Evolutionary conservation across 2,329 filamentous ascomycete species (phyloP).

Genomic region (Penicillium sp.): DNA sequence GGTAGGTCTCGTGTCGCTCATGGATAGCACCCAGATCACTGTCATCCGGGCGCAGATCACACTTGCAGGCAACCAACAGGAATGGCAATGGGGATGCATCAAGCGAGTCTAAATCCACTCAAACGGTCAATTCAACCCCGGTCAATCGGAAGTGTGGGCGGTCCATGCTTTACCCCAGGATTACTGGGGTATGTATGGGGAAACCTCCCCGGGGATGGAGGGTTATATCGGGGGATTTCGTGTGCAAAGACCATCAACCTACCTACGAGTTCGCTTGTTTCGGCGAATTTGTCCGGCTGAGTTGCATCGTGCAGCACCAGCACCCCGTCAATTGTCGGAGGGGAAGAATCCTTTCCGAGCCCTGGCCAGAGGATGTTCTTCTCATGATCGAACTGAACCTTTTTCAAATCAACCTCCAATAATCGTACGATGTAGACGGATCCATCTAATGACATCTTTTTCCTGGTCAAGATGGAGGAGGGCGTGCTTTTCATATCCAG

Average conservation of each 20-base stretch:
- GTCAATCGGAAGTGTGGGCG: not conserved
- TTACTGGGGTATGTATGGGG: not conserved
- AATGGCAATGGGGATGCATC: constrained; percentile 72
- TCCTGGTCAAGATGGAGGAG: constrained; percentile 43
- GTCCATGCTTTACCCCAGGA: not conserved
- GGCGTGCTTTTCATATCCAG: constrained; percentile 53
- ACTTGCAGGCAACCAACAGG: constrained; percentile 85
- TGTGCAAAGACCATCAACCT: constrained; percentile 44
- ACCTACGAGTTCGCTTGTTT: constrained; percentile 77
- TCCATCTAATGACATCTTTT: constrained; percentile 59
- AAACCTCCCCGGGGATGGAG: not conserved
- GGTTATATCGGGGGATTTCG: constrained; percentile 7
- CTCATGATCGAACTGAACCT: constrained; percentile 52
- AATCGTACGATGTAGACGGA: constrained; percentile 57
- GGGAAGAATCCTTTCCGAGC: constrained; percentile 61
- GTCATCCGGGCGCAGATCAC: constrained; percentile 70
- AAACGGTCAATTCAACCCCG: constrained; percentile 6
- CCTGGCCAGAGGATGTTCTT: constrained; percentile 53
- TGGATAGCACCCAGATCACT: constrained; percentile 73
- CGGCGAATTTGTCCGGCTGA: constrained; percentile 70
- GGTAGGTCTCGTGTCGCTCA: constrained; percentile 70
- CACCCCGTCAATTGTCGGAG: constrained; percentile 78
- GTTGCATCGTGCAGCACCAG: constrained; percentile 86
- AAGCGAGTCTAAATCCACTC: constrained; percentile 62
- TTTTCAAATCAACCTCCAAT: constrained; percentile 55